Base-by-base conservation (phyloP, 495 filamentous ascomycete species). In the Talaromyces liani region DNA sequence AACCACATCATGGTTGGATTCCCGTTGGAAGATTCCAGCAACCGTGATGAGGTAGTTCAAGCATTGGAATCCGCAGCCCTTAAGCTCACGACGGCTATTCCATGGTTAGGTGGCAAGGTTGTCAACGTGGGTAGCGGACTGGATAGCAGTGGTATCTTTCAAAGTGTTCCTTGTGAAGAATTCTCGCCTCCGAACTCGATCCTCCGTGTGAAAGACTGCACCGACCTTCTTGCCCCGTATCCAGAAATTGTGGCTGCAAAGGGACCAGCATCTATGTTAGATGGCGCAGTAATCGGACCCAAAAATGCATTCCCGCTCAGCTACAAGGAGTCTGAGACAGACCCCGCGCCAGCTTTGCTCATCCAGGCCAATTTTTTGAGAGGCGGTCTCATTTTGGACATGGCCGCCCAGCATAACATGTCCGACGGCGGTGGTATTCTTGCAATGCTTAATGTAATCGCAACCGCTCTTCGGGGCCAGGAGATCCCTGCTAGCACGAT, bases 351-450 rank as follows among this genome's bases (percentile, higher is more conserved):
- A 18, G 51, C 24, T 54, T 27, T 54, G 9, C 20, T 27, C 9
- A 54, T 77, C 6, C 75, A 78, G 58, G 72, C 66, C 29, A 79
- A 65, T 55, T 71, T 77, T 49, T 65, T 82, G 29, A 63, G 66
- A 14, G 77, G 72, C 14, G 75, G 75, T 1, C 49, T 75, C 0
- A 18, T 77, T 1, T 66, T 78, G 0, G 66, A 68, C 31, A 65
- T 73, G 10, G 71, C 69, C 6, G 69, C 68, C 3, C 75, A 80
- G 54, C 79, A 82, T 67, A 80, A 78, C 55, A 71, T 79, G 56
- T 65, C 75, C n/a, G 78, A 80, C 51, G 74, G 67, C 2, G 71
- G 65, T 6, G 77, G 78, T 1, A 67, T 75, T 33, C 69, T 75
- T 55, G 69, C 73, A 24, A 63, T 77, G 61, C 60, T 73, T 16